phyloP scores from a whole-genome alignment of 2,329 filamentous ascomycete species.

The Sclerotinia sclerotiorum region DNA sequence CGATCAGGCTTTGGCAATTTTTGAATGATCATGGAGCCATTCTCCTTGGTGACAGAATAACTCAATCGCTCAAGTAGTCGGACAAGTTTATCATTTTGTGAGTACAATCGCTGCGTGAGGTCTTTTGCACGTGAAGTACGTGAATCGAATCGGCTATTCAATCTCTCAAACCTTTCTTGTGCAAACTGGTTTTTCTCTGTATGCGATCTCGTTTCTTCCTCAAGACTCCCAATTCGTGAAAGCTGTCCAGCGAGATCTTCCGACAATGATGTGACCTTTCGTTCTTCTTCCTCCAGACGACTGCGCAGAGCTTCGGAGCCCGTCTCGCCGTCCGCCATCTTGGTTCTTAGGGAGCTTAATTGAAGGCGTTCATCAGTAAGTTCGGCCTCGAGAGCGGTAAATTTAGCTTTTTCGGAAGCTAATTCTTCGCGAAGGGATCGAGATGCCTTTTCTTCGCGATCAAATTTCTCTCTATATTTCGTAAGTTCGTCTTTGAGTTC shows the following conservation, averaged over 20 bases:
- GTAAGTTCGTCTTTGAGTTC: slow-evolving; percentile 60
- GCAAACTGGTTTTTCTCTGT: slow-evolving; percentile 62
- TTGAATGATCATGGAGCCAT: slow-evolving; percentile 71
- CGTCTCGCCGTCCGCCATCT: slow-evolving; percentile 79
- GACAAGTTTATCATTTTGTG: slow-evolving; percentile 79
- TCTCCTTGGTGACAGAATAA: slow-evolving; percentile 75
- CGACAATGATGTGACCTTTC: slow-evolving; percentile 63
- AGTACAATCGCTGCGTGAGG: slow-evolving; percentile 77
- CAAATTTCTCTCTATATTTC: slow-evolving; percentile 52
- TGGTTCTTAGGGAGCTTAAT: slow-evolving; percentile 64
- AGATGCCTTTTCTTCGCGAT: slow-evolving; percentile 52
- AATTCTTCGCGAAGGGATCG: slow-evolving; percentile 55
- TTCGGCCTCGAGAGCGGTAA: slow-evolving; percentile 55
- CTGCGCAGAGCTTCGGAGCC: slow-evolving; percentile 77
- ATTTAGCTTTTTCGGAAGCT: slow-evolving; percentile 54
- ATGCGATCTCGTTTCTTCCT: slow-evolving; percentile 70
- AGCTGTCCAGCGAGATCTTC: slow-evolving; percentile 73
- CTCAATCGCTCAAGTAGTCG: slow-evolving; percentile 84
- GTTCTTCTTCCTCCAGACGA: slow-evolving; percentile 73
- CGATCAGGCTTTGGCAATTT: slow-evolving; percentile 64
- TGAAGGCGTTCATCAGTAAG: slow-evolving; percentile 66
- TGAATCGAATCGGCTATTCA: slow-evolving; percentile 62
- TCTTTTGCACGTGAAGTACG: slow-evolving; percentile 76
- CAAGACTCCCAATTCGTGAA: slow-evolving; percentile 71
- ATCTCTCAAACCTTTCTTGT: slow-evolving; percentile 51